A percentile compares a stretch with the other conserved stretches of the same genome.
Evolutionary conservation across 306 rosid species (phyloP).

Genomic region (Mucuna pruriens): DNA sequence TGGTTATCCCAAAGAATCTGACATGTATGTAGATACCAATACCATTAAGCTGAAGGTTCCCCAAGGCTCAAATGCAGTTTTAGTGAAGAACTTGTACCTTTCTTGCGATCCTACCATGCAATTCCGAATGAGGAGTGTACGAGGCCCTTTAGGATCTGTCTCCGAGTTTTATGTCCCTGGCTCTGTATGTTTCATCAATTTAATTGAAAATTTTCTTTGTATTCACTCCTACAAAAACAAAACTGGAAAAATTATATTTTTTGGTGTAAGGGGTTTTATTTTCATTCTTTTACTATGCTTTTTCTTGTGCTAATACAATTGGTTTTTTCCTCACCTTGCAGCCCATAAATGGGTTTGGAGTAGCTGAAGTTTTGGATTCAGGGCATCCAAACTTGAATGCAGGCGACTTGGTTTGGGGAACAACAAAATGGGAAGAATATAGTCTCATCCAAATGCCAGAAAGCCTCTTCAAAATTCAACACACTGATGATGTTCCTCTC

Average conservation of each 20-base stretch:
- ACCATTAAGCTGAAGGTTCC: not conserved
- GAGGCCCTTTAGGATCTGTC: not conserved
- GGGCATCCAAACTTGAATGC: conserved; percentile 49
- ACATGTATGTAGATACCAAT: conserved; percentile 7
- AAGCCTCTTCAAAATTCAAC: conserved; percentile 50
- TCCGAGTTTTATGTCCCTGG: not conserved
- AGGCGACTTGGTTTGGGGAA: conserved; percentile 70
- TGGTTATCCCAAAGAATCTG: conserved; percentile 41
- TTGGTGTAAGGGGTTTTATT: not conserved
- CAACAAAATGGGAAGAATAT: conserved; percentile 64
- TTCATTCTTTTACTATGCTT: not conserved
- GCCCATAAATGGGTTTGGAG: conserved; percentile 46
- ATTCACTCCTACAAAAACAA: not conserved
- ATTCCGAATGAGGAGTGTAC: conserved; percentile 29
- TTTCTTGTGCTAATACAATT: not conserved
- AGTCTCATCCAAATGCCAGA: conserved; percentile 38
- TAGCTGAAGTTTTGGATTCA: conserved; percentile 58
- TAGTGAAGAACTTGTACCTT: conserved; percentile 4
- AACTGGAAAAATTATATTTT: too few species aligned
- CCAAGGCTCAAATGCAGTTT: not conserved
- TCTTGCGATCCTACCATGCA: conserved; percentile 45
- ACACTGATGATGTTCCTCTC: conserved; percentile 68
- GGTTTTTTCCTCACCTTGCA: not conserved
- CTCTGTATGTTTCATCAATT: conserved; percentile 1
- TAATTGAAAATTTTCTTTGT: not conserved